Evolutionary conservation across 805 yeast species (phyloP).

Genomic region (Spathaspora passalidarum): DNA sequence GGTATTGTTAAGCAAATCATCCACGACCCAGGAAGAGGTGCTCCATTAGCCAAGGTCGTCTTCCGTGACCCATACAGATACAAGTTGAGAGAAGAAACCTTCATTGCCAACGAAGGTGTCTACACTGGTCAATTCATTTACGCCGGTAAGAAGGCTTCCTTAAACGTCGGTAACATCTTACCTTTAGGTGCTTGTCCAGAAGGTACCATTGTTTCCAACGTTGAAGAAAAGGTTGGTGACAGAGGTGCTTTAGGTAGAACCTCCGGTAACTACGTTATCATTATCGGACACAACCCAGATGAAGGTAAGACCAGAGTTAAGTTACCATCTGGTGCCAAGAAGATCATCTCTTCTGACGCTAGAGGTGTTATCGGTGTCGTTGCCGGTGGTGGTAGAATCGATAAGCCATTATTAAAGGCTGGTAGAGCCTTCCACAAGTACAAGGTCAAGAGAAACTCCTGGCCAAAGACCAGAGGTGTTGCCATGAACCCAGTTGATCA

Average conservation of each 20-base stretch:
- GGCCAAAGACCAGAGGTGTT: slow-evolving; percentile 99
- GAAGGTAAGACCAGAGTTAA: slow-evolving; percentile 99
- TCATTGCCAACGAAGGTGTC: slow-evolving; percentile 99
- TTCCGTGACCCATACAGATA: slow-evolving; percentile 99
- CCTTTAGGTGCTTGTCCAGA: slow-evolving; percentile 98
- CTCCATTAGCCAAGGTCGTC: slow-evolving; percentile 98
- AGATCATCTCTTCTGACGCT: slow-evolving; percentile 90
- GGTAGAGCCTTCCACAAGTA: slow-evolving; percentile 99
- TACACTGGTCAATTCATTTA: slow-evolving; percentile 99
- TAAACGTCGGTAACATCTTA: slow-evolving; percentile 94
- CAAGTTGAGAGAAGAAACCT: slow-evolving; percentile 96
- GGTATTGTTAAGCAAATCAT: slow-evolving; percentile 98
- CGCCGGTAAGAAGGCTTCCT: slow-evolving; percentile 98
- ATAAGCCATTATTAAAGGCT: slow-evolving; percentile 99
- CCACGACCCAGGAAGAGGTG: slow-evolving; percentile 99
- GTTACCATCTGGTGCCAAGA: slow-evolving; percentile 99
- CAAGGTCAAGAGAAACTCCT: slow-evolving; percentile 99
- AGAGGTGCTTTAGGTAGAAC: slow-evolving; percentile 99
- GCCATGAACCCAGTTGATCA: slow-evolving; percentile 99
- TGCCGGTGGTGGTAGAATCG: slow-evolving; percentile 99
- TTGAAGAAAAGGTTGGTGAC: slow-evolving; percentile 98
- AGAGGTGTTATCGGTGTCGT: slow-evolving; percentile 99
- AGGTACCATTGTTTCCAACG: slow-evolving; percentile 98
- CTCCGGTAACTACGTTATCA: slow-evolving; percentile 98
- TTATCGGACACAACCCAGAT: slow-evolving; percentile 98